phyloP scores from a whole-genome alignment of 371 early-diverging fungal species.

The Mucor sp. region DNA sequence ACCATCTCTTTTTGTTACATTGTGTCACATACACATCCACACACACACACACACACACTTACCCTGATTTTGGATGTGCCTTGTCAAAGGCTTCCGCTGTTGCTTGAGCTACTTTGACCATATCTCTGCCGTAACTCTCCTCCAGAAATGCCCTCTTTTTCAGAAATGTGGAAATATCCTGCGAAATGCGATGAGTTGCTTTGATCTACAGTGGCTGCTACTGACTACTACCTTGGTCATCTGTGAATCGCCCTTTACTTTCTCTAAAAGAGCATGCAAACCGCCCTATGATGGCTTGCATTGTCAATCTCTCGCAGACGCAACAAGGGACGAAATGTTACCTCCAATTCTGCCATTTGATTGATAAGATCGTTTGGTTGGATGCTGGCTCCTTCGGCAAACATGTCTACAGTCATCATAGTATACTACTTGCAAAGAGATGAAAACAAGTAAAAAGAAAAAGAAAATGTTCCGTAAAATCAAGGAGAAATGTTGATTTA shows the following conservation, averaged over 20 bases:
- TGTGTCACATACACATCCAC: not conserved
- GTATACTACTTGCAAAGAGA: not conserved
- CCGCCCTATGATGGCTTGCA: constrained; percentile 17
- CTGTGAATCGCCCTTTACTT: constrained; percentile 26
- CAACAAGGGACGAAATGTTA: not conserved
- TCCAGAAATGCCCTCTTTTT: constrained; percentile 64
- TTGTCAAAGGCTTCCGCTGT: constrained; percentile 51
- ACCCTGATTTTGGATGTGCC: constrained; percentile 54
- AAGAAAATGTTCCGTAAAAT: constrained; percentile 6
- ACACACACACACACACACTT: not conserved
- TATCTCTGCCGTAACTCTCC: constrained; percentile 60
- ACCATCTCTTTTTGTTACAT: not conserved
- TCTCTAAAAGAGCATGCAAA: constrained; percentile 26
- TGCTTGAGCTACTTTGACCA: constrained; percentile 51
- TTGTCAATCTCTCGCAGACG: not conserved
- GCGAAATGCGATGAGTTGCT: not conserved
- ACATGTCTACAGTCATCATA: constrained; percentile 23
- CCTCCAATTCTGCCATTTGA: constrained; percentile 32
- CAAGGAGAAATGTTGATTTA: not conserved
- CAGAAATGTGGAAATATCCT: constrained; percentile 58
- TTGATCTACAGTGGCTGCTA: not conserved
- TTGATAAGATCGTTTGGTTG: constrained; percentile 18
- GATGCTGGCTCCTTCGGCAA: not conserved
- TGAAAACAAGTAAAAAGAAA: constrained; percentile 4
- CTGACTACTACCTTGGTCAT: constrained; percentile 20